Evolutionary conservation across 106 monocot genomes (phyloP).

Genomic region (Hemerocallis citrina): DNA sequence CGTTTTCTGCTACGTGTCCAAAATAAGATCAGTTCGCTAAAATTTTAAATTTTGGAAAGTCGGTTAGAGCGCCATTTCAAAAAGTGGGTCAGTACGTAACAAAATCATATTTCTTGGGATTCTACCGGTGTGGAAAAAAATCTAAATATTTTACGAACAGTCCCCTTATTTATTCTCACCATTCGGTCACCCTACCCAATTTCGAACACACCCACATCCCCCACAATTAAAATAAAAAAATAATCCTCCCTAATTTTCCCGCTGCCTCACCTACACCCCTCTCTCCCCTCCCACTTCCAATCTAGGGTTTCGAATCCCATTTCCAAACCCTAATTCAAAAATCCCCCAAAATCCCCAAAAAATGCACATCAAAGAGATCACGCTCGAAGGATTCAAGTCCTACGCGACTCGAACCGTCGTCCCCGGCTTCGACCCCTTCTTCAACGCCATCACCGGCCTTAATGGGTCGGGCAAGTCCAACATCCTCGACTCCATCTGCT

Average conservation of each 20-base stretch:
- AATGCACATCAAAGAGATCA: constrained; percentile 86
- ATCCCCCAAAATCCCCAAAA: not conserved
- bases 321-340: not conserved
- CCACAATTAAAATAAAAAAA: not conserved
- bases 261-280: not conserved
- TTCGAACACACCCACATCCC: not conserved
- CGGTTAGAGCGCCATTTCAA: too few relatives aligned
- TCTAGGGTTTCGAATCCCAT: constrained; percentile 4
- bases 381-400: constrained; percentile 92
- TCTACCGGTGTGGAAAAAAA: too few relatives aligned
- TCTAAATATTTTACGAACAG: too few relatives aligned
- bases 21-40: too few relatives aligned
- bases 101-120: too few relatives aligned
- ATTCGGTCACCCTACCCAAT: not conserved
- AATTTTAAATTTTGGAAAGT: too few relatives aligned
- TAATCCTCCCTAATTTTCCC: not conserved
- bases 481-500: constrained; percentile 96
- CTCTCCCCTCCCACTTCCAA: not conserved
- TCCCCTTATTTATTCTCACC: constrained; percentile 8
- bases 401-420: constrained; percentile 92
- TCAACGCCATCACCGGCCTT: constrained; percentile 97
- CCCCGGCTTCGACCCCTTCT: constrained; percentile 89
- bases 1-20: too few relatives aligned
- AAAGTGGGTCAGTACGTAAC: too few relatives aligned
- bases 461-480: constrained; percentile 98